Conservation (phyloP, 345 rosid genomes). For the Pistacia atlantica region DNA sequence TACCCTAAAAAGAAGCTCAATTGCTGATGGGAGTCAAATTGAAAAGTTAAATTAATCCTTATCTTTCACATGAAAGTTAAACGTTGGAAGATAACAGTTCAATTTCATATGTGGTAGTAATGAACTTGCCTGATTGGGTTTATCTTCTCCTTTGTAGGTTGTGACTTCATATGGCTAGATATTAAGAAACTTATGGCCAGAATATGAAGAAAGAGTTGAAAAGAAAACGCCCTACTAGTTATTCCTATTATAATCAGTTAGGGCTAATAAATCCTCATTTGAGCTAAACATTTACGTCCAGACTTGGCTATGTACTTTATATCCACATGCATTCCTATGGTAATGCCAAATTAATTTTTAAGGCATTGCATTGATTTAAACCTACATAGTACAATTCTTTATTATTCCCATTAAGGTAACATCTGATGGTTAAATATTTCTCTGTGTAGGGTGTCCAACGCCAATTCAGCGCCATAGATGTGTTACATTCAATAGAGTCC, state of each 20-base stretch:
- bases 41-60: neutral
- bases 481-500: slow-evolving; percentile 64
- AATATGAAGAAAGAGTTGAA: neutral
- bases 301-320: neutral
- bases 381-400: no score
- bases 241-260: neutral
- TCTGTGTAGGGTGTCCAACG: slow-evolving; percentile 62
- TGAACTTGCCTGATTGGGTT: neutral
- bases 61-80: neutral
- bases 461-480: slow-evolving; percentile 69
- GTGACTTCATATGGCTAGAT: neutral
- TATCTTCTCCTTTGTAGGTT: neutral
- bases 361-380: neutral
- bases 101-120: neutral
- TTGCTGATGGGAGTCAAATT: neutral
- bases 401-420: neutral
- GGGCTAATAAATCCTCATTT: neutral
- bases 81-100: neutral
- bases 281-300: neutral
- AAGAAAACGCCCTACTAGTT: neutral
- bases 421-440: slow-evolving; percentile 2
- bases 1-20: neutral
- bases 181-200: neutral
- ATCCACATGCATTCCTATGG: neutral
- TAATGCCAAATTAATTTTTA: neutral